A percentile compares a stretch with the other conserved stretches of the same genome.
These are phyloP conservation scores for Nitzschia sp. DNA, from an alignment of 108 stramenopile species.

Conservation along the genomic window DNA sequence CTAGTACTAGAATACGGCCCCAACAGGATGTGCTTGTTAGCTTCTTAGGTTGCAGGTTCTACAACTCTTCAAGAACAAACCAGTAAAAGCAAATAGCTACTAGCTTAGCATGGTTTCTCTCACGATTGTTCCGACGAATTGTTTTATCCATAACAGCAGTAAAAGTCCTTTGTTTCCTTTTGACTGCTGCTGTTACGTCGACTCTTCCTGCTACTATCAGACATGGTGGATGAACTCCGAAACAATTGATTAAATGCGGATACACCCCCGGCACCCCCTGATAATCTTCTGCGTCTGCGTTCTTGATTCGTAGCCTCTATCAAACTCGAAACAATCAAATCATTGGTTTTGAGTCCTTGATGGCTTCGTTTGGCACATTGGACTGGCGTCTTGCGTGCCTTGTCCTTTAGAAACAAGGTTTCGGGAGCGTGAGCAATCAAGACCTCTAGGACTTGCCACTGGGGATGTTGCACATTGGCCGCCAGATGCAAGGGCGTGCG, in stretches of 20 bases:
- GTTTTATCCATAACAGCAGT: not conserved
- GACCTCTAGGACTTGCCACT: constrained; percentile 1
- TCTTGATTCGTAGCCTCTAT: constrained; percentile 10
- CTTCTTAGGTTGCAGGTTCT: too few species aligned
- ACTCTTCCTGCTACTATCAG: too few species aligned
- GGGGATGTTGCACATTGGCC: not conserved
- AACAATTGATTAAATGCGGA: not conserved
- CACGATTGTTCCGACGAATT: too few species aligned
- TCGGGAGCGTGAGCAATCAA: constrained; percentile 8
- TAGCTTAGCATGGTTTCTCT: too few species aligned
- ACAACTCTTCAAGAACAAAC: too few species aligned
- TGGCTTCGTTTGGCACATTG: not conserved
- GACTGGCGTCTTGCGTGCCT: not conserved
- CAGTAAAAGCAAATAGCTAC: too few species aligned
- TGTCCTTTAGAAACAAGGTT: not conserved
- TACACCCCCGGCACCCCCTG: not conserved
- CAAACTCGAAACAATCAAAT: not conserved
- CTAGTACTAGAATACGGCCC: too few species aligned
- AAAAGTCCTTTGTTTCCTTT: not conserved
- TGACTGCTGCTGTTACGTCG: not conserved
- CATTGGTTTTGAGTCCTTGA: not conserved
- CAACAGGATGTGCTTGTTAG: too few species aligned
- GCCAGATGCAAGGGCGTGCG: constrained; percentile 13
- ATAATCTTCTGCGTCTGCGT: constrained; percentile 1
- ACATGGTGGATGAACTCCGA: too few species aligned